Percentiles rank a stretch among this genome's conserved stretches.
Evolutionary conservation across 163 green algal species (phyloP).

Genomic region (Picocystis sp.): DNA sequence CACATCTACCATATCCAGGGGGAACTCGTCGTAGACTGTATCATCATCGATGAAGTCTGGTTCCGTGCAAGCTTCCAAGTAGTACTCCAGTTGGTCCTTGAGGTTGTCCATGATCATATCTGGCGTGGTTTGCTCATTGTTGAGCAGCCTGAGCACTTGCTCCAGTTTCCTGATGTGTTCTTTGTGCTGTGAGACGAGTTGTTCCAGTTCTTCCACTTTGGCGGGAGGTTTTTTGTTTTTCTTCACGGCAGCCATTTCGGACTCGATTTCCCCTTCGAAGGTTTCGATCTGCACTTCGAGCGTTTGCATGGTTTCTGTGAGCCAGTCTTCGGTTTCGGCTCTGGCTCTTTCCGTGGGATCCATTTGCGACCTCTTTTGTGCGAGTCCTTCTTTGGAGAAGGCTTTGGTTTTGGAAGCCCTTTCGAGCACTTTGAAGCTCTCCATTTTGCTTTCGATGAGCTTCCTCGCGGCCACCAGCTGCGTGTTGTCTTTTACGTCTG

Average conservation of each 20-base stretch:
- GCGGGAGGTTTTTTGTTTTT: slow-evolving; percentile 35
- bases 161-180: slow-evolving; percentile 75
- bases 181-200: slow-evolving; percentile 58
- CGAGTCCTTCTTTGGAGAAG: slow-evolving; percentile 72
- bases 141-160: slow-evolving; percentile 73
- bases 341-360: slow-evolving; percentile 73
- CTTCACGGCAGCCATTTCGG: slow-evolving; percentile 35
- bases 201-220: slow-evolving; percentile 51
- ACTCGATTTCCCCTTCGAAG: slow-evolving; percentile 83
- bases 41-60: slow-evolving; percentile 13
- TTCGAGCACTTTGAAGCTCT: slow-evolving; percentile 90
- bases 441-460: slow-evolving; percentile 89
- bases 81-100: slow-evolving; percentile 71
- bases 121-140: slow-evolving; percentile 76
- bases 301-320: slow-evolving; percentile 68
- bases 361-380: slow-evolving; percentile 20
- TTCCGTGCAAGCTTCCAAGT: slow-evolving; percentile 39
- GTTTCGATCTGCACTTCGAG: slow-evolving; percentile 64
- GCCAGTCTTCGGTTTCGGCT: slow-evolving; percentile 73
- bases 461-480: slow-evolving; percentile 66
- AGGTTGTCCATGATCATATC: slow-evolving; percentile 50
- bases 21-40: too few relatives aligned
- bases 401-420: slow-evolving; percentile 92
- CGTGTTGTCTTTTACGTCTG: slow-evolving; percentile 95
- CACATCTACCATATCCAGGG: too few relatives aligned